phyloP scores from a whole-genome alignment of 1,284 basidiomycete species.

The Tetrapyrgos nigripes region DNA sequence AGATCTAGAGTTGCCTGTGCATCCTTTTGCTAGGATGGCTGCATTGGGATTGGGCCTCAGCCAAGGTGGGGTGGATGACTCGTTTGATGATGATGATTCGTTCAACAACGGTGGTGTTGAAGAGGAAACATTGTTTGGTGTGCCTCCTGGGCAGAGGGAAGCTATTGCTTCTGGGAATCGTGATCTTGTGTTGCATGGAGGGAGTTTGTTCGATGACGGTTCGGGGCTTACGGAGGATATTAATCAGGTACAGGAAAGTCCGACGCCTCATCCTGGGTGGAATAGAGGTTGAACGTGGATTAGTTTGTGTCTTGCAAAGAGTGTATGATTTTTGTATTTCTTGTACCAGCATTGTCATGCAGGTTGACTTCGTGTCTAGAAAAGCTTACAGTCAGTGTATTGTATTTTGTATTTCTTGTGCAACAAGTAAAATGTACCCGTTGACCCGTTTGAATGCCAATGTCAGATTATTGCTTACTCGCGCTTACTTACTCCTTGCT shows the following conservation, averaged over 20 bases:
- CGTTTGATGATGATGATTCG: constrained; percentile 54
- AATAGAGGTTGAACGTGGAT: constrained; percentile 1
- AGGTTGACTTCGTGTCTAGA: no score
- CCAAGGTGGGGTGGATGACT: constrained; percentile 47
- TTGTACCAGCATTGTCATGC: no score
- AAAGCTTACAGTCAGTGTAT: no score
- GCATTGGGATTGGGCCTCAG: constrained; percentile 33
- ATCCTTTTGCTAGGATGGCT: constrained; percentile 55
- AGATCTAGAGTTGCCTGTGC: constrained; percentile 44
- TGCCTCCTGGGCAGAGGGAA: constrained; percentile 55
- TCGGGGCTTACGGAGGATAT: constrained; percentile 62
- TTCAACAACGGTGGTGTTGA: constrained; percentile 30
- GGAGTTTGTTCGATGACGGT: constrained; percentile 67
- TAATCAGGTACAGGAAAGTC: constrained; percentile 61
- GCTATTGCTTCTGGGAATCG: constrained; percentile 24
- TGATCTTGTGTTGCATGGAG: constrained; percentile 60
- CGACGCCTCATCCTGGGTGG: constrained; percentile 56
- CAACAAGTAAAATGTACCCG: no score
- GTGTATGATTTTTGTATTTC: no score
- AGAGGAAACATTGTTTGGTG: constrained; percentile 72
- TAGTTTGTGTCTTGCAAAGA: no score
- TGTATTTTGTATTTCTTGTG: no score
- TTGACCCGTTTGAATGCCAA: no score
- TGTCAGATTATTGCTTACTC: no score
- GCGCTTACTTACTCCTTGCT: no score